phyloP scores from a whole-genome alignment of 2,329 filamentous ascomycete species.

The Eutypella sp. region DNA sequence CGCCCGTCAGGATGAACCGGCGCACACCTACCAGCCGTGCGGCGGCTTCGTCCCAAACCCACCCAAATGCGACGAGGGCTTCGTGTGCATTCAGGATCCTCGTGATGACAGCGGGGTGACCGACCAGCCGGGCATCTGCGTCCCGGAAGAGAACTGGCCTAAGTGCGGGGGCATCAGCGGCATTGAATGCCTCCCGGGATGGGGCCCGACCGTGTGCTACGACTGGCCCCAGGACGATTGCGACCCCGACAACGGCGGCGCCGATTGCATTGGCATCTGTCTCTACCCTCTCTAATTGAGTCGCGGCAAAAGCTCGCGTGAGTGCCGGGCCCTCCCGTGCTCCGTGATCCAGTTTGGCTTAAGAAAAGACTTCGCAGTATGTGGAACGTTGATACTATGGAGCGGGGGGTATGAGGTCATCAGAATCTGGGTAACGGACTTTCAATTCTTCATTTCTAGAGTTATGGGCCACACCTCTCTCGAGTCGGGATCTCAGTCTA shows the following conservation, averaged over 20 bases:
- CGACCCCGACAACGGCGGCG: slow-evolving; percentile 6
- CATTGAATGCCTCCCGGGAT: slow-evolving; percentile 2
- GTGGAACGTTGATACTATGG: no score
- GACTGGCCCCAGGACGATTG: slow-evolving; percentile 8
- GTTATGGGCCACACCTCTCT: no score
- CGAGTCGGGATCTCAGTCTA: no score
- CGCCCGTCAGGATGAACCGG: background rate
- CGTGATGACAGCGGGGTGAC: slow-evolving; percentile 1
- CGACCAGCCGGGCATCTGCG: slow-evolving; percentile 8
- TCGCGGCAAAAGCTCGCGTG: background rate
- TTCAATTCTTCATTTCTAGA: no score
- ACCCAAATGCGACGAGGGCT: slow-evolving; percentile 1
- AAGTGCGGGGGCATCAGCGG: slow-evolving; percentile 1
- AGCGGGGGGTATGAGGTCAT: no score
- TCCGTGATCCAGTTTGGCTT: no score
- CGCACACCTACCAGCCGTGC: slow-evolving; percentile 2
- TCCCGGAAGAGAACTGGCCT: slow-evolving; percentile 1
- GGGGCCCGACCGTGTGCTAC: slow-evolving; percentile 1
- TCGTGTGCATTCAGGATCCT: slow-evolving; percentile 6
- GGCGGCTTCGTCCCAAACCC: slow-evolving; percentile 4
- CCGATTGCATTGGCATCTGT: slow-evolving; percentile 7
- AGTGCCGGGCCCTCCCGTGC: no score
- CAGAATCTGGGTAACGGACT: no score
- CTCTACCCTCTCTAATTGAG: slow-evolving; percentile 4
- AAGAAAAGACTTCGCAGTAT: no score